Percentiles rank a stretch among this genome's conserved stretches.
Evolutionary conservation across 306 rosid species (phyloP).

Genomic region (Cercis canadensis): DNA sequence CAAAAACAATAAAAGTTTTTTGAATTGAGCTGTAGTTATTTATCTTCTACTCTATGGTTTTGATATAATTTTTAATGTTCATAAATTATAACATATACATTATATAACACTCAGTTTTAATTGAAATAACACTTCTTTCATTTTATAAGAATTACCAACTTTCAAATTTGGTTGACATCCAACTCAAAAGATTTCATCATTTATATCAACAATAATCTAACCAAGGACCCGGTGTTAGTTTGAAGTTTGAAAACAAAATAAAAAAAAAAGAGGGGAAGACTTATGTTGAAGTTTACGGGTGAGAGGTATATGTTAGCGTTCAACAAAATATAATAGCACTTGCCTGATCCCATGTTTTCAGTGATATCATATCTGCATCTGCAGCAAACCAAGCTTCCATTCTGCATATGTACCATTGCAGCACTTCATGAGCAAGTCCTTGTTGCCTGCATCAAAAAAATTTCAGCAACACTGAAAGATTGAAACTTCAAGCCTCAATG

Average conservation of each 20-base stretch:
- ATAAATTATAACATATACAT: neutral
- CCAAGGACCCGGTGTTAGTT: neutral
- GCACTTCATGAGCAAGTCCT: conserved; percentile 72
- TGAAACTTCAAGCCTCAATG: conserved; percentile 25
- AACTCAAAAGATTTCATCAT: too few relatives aligned
- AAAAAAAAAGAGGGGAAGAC: too few relatives aligned
- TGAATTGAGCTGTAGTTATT: neutral
- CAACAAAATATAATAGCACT: conserved; percentile 42
- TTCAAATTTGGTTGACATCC: conserved; percentile 8
- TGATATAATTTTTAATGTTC: neutral
- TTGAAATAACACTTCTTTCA: neutral
- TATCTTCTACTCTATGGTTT: neutral
- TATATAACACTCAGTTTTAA: neutral
- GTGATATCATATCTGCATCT: conserved; percentile 79
- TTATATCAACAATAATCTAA: conserved; percentile 29
- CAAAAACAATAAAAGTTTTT: neutral
- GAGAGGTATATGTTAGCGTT: conserved; percentile 28
- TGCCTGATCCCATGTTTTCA: conserved; percentile 84
- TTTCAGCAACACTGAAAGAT: conserved; percentile 18
- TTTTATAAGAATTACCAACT: neutral
- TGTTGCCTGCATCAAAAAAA: conserved; percentile 54
- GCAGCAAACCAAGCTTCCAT: conserved; percentile 95
- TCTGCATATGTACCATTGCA: conserved; percentile 81
- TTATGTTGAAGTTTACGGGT: neutral
- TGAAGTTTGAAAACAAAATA: conserved; percentile 28